Percentiles rank a stretch among this genome's conserved stretches.
phyloP scores from a whole-genome alignment of 257 asterid genomes.

The Agastache rugosa region DNA sequence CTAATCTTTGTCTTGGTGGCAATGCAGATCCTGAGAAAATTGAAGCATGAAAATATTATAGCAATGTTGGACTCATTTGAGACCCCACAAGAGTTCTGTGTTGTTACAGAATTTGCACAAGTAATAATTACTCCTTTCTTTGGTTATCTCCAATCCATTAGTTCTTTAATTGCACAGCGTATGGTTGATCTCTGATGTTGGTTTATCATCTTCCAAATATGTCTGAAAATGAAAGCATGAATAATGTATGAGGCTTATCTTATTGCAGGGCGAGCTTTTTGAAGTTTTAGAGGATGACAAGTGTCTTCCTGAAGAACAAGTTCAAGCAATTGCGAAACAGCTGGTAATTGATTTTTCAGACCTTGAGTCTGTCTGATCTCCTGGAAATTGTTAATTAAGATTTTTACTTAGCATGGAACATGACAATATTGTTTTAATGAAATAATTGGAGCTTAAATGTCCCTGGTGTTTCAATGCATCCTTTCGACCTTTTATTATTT shows the following conservation, averaged over 20 bases:
- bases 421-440: slow-evolving; percentile 21
- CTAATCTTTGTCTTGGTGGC: slow-evolving; percentile 32
- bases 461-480: slow-evolving; percentile 19
- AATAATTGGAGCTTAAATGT: slow-evolving; percentile 5
- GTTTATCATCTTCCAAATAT: slow-evolving; percentile 14
- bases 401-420: background rate
- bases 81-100: slow-evolving; percentile 96
- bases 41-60: slow-evolving; percentile 92
- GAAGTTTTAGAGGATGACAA: slow-evolving; percentile 99
- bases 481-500: slow-evolving; percentile 26
- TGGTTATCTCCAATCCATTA: slow-evolving; percentile 20
- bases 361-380: slow-evolving; percentile 26
- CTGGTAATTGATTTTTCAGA: slow-evolving; percentile 57
- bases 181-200: slow-evolving; percentile 23
- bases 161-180: slow-evolving; percentile 3
- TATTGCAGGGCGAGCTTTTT: slow-evolving; percentile 88
- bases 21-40: slow-evolving; percentile 86
- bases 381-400: background rate
- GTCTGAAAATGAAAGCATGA: slow-evolving; percentile 23
- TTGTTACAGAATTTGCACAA: slow-evolving; percentile 96
- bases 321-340: slow-evolving; percentile 97
- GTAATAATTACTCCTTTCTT: slow-evolving; percentile 46
- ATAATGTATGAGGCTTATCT: slow-evolving; percentile 33
- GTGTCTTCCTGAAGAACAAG: slow-evolving; percentile 99
- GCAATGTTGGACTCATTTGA: slow-evolving; percentile 98